These are phyloP conservation scores for Acanthamoeba rhysodes DNA, from an alignment of 208 protist genomes.

Conservation along the genomic window DNA sequence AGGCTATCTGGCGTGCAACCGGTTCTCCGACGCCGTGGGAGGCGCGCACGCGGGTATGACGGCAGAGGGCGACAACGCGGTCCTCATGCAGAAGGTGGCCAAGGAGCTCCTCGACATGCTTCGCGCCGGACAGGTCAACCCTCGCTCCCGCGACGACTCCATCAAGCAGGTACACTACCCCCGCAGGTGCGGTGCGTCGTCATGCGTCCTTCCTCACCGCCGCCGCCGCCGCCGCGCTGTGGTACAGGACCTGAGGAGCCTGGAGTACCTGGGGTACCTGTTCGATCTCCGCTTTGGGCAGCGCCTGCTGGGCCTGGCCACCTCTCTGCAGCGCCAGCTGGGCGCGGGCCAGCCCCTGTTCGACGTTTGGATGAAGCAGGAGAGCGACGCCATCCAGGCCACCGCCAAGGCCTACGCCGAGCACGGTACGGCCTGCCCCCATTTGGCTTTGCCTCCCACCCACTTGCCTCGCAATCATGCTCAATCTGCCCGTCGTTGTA, in stretches of 20 bases:
- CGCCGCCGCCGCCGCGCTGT: no score
- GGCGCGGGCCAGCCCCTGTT: conserved; percentile 20
- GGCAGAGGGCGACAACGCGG: conserved; percentile 86
- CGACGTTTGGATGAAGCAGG: conserved; percentile 84
- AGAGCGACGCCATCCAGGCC: conserved; percentile 78
- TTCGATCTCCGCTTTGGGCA: conserved; percentile 57
- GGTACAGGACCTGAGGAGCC: conserved; percentile 3
- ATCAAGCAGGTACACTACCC: no score
- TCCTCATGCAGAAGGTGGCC: conserved; percentile 87
- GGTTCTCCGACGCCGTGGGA: conserved; percentile 76
- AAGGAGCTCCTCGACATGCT: conserved; percentile 84
- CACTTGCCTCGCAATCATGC: neutral
- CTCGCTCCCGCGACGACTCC: neutral
- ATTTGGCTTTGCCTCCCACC: neutral
- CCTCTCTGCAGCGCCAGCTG: conserved; percentile 15
- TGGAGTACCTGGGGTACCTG: neutral
- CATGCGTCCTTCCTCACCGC: no score
- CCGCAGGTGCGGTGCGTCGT: no score
- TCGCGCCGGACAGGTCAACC: conserved; percentile 43
- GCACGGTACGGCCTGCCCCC: conserved; percentile 37
- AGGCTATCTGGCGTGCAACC: conserved; percentile 79
- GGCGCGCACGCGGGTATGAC: conserved; percentile 83
- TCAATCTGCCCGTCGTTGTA: no score
- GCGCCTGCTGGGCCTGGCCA: conserved; percentile 26
- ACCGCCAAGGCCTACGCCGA: conserved; percentile 79